Evolutionary conservation across 257 asterid species (phyloP), one percentile per base, ranked within the genome.

Genomic region (Capsicum rhomboideum): DNA sequence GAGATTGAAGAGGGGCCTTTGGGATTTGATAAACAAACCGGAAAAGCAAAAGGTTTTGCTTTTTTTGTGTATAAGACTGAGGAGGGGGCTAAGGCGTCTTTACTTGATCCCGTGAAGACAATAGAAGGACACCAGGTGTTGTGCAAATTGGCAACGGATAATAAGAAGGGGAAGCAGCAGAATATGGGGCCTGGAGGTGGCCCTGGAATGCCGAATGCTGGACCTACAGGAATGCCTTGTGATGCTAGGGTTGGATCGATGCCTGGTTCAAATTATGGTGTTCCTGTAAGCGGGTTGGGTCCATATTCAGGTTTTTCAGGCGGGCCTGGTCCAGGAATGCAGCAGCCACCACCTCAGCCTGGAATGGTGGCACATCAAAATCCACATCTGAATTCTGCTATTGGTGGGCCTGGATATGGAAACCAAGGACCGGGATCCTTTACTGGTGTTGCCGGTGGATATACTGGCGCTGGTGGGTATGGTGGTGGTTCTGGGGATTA

Each of bases 1-100:
- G 99, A 96, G 86, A 94, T 96, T 82, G 99, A 96, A 92, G 99
- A 96, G 85, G 99, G 99, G 75, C 99, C 98, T 0, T 80, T 96
- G 59, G 99, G 99, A 80, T 96, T 96, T 83, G 99, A 96, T 87
- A 96, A 96, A 91, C 99, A 96, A 91, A 89, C 94, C 69, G 99
- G 99, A 5, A 96, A 96, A 88, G 94, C 94, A 0, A 94, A 93
- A 75, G 99, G 99, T 9, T 96, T 96, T 79, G 99, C 99, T 0
- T 96, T 96, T 85, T 96, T 96, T 66, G 99, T 96, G 28, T 96
- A 94, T 74, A 94, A 94, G 88, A 93, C 97, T 0, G 99, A 94
- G 88, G 97, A 96, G 26, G 99, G 98, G 31, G 98, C 99, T 6
- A 92, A 89, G 87, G 91, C 92, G 0, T 90, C 99, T 0, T 82